Percentiles rank a stretch among this genome's conserved stretches.
These are phyloP conservation scores for Exserohilum rostratum DNA, from an alignment of 2,329 filamentous ascomycete species.

Conservation along the genomic window DNA sequence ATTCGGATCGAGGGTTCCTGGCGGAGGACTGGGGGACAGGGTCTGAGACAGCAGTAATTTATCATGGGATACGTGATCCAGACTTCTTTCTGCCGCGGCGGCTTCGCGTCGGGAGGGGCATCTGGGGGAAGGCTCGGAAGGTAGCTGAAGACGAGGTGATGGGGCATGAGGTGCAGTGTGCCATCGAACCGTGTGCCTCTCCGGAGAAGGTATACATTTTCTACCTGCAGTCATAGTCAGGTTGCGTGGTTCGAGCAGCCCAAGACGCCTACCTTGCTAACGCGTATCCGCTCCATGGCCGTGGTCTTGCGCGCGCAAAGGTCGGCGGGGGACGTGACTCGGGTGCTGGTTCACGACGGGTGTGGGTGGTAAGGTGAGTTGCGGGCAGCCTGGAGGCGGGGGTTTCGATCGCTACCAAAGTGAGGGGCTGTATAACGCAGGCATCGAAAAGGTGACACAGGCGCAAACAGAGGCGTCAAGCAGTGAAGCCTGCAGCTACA, in stretches of 20 bases:
- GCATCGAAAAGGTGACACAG: conserved; percentile 1
- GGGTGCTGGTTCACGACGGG: background rate
- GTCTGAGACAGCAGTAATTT: conserved; percentile 76
- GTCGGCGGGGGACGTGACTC: conserved; percentile 8
- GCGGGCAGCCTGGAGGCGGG: conserved; percentile 3
- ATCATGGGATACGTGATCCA: conserved; percentile 98
- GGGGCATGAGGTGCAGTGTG: conserved; percentile 66
- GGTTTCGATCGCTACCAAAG: conserved; percentile 5
- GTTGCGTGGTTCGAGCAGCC: background rate
- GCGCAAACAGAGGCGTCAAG: conserved; percentile 7
- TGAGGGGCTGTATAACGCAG: conserved; percentile 7
- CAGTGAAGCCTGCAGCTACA: conserved; percentile 9
- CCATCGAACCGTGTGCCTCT: conserved; percentile 63
- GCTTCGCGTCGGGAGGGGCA: conserved; percentile 47
- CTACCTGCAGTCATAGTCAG: conserved; percentile 52
- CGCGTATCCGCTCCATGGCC: conserved; percentile 54
- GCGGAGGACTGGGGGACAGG: conserved; percentile 70
- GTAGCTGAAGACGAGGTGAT: conserved; percentile 70
- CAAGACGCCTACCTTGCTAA: conserved; percentile 50
- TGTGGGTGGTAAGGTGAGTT: background rate
- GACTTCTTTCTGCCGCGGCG: conserved; percentile 67
- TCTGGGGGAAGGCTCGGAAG: conserved; percentile 51
- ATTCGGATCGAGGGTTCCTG: conserved; percentile 83
- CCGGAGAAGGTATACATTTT: conserved; percentile 66
- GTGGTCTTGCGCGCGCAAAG: conserved; percentile 4